These are phyloP conservation scores for Colletotrichum incanum DNA, from an alignment of 2,329 filamentous ascomycete genomes.

Conservation along the genomic window DNA sequence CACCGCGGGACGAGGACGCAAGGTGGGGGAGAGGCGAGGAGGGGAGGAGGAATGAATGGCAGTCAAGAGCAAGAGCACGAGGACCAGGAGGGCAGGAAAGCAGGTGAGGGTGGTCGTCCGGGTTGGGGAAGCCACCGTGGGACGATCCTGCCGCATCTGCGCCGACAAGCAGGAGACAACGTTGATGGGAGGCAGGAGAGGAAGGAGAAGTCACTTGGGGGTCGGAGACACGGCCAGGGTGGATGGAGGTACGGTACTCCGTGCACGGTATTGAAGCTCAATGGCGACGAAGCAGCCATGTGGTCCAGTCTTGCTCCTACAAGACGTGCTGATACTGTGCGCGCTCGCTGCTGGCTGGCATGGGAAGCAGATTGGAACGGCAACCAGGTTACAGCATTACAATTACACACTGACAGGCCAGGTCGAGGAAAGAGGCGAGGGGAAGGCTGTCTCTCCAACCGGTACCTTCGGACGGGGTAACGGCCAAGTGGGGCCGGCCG, in stretches of 20 bases:
- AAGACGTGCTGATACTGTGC: not conserved
- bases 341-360: too few relatives aligned
- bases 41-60: not conserved
- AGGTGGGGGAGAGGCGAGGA: not conserved
- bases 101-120: conserved; percentile 6
- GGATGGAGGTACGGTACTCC: too few relatives aligned
- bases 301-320: not conserved
- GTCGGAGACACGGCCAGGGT: too few relatives aligned
- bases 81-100: not conserved
- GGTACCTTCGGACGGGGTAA: conserved; percentile 29
- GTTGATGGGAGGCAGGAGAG: not conserved
- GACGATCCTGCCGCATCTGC: conserved; percentile 37
- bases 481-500: conserved; percentile 34
- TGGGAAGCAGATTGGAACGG: too few relatives aligned
- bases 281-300: not conserved
- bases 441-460: conserved; percentile 1
- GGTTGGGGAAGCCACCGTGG: conserved; percentile 26
- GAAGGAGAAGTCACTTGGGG: not conserved
- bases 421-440: not conserved
- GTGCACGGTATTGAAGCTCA: not conserved
- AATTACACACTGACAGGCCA: not conserved
- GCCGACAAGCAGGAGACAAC: conserved; percentile 4
- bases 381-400: not conserved
- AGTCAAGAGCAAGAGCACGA: not conserved
- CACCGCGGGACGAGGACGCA: not conserved